Evolutionary conservation across 345 rosid genomes (phyloP), one percentile per base, ranked within the genome.

Genomic region (Garcia nutans): DNA sequence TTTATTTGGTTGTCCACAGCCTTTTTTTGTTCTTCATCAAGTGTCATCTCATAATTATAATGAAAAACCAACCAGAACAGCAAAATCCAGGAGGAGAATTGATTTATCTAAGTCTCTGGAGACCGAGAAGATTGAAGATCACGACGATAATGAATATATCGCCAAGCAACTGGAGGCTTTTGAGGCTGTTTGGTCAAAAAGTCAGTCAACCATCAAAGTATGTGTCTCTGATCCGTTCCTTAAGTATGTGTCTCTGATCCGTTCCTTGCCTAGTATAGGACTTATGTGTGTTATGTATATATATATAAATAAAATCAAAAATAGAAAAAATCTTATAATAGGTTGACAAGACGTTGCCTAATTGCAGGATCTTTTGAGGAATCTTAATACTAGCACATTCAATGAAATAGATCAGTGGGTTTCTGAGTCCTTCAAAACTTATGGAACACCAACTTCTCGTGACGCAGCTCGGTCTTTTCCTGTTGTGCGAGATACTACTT

Each of bases 301-400:
- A 33, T 33, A 33, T 1, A 33, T 31, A 8, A 28, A 23, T 1
- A 42, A 15, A 47, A 22, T 11, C 41, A 10, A 16, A 28, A 31
- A 28, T 28, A 22, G 20, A 3, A 57, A 22, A n/a, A 20, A 24
- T 22, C 12, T 8, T 16, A 58, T 72, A 23, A 26, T 12, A 3
- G 59, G 37, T 54, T 50, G 42, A 5, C 17, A 23, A 49, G 54
- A 33, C 9, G 58, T 49, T 10, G 26, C 19, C 76, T 61, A 54
- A 77, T 68, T 79, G 88, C 87, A 95, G 99, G 91, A 78, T 84
- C 96, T 89, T 70, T 79, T 95, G 78, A 87, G 88, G 83, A 81
- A 83, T 59, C 82, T 82, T 49, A 86, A 90, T 73, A 72, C 83
- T 2, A 76, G 70, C 45, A 83, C 85, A 41, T 93, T 90, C 81